Evolutionary conservation across 2,329 filamentous ascomycete genomes (phyloP).

Genomic region (Bipolaris zeicola): DNA sequence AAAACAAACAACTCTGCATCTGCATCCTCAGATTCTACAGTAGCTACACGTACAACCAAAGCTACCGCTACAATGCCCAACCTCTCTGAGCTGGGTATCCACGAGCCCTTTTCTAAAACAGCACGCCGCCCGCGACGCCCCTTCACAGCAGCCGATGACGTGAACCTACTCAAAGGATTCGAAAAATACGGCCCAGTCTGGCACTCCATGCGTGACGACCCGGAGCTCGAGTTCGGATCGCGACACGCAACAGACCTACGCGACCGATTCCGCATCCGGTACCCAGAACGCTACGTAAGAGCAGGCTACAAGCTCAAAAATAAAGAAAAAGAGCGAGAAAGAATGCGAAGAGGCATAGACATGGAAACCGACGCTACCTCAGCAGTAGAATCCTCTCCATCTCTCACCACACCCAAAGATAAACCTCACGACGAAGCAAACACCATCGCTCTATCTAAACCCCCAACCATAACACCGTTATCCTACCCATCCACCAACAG

Average conservation of each 20-base stretch:
- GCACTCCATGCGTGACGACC: slow-evolving; percentile 64
- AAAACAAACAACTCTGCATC: not conserved
- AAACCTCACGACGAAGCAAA: not conserved
- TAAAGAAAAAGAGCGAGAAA: slow-evolving; percentile 35
- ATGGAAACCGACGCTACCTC: not conserved
- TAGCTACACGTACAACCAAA: slow-evolving; percentile 20
- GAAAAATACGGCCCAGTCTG: slow-evolving; percentile 64
- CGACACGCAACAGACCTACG: slow-evolving; percentile 63
- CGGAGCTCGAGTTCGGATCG: slow-evolving; percentile 56
- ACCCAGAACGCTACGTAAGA: slow-evolving; percentile 61
- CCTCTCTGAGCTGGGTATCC: slow-evolving; percentile 54
- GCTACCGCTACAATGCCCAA: slow-evolving; percentile 35
- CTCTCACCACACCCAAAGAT: not conserved
- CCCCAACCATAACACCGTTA: not conserved
- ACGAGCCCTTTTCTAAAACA: slow-evolving; percentile 56
- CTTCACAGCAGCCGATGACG: slow-evolving; percentile 64
- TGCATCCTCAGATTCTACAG: not conserved
- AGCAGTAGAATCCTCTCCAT: too few relatives aligned
- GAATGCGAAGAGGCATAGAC: not conserved
- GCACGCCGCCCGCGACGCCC: slow-evolving; percentile 60
- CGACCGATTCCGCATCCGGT: slow-evolving; percentile 66
- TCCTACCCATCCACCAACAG: not conserved
- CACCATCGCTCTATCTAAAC: not conserved
- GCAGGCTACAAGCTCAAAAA: slow-evolving; percentile 52
- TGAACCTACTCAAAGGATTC: slow-evolving; percentile 63